A percentile compares a stretch with the other conserved stretches of the same genome.
Conservation (phyloP, 139 green algal species). For the Pseudopediastrum boryanum region DNA sequence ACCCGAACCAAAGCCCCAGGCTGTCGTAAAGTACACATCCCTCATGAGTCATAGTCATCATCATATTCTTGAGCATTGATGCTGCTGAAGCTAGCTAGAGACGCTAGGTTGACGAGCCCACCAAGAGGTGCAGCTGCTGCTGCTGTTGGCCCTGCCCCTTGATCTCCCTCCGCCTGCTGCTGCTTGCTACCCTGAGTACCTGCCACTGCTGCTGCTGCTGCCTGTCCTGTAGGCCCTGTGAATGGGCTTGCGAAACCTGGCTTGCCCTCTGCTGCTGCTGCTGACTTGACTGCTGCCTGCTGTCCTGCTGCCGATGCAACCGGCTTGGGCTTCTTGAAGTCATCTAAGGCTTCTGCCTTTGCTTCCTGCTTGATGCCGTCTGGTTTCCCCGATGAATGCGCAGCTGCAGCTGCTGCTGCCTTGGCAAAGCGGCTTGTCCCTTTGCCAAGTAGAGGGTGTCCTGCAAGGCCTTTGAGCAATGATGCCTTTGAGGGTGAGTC, state of each 20-base stretch:
- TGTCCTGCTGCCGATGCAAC: neutral
- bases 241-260: neutral
- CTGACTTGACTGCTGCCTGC: conserved; percentile 20
- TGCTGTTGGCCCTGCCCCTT: neutral
- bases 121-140: neutral
- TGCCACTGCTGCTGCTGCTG: conserved; percentile 19
- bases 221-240: neutral
- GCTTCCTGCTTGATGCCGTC: neutral
- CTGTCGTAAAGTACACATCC: too few relatives aligned
- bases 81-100: neutral
- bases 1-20: too few relatives aligned
- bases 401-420: conserved; percentile 28
- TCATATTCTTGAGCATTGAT: conserved; percentile 22
- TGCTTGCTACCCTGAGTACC: neutral
- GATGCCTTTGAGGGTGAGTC: neutral
- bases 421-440: neutral
- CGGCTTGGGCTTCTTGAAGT: conserved; percentile 14
- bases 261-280: conserved; percentile 17
- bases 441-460: neutral
- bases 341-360: neutral
- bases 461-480: neutral
- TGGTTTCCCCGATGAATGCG: neutral
- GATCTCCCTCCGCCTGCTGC: neutral
- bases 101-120: conserved; percentile 17
- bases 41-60: conserved; percentile 34